Conservation (phyloP, 345 rosid genomes). For the Sonneratia alba region DNA sequence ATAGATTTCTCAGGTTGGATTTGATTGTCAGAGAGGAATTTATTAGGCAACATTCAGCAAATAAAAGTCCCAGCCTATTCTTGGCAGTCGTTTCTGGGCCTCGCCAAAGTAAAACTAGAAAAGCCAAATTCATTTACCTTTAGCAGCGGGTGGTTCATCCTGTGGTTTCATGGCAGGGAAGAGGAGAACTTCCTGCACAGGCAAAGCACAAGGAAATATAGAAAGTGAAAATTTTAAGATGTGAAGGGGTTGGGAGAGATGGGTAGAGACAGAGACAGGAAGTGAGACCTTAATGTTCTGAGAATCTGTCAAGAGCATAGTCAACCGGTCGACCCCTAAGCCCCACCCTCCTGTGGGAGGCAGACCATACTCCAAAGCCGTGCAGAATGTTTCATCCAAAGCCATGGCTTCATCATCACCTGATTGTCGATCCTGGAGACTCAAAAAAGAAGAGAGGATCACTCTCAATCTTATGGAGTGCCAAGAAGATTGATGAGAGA, state of each 20-base stretch:
- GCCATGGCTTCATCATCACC: slow-evolving; percentile 99
- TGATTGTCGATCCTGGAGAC: slow-evolving; percentile 64
- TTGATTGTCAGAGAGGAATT: background rate
- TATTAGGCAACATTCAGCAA: background rate
- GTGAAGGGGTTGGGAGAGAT: background rate
- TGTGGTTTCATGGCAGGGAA: slow-evolving; percentile 99
- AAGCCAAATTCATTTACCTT: slow-evolving; percentile 26
- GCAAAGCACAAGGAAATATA: slow-evolving; percentile 3
- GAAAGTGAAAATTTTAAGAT: background rate
- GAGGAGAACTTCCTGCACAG: slow-evolving; percentile 78
- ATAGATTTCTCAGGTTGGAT: background rate
- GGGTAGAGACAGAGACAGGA: background rate
- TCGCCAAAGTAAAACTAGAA: background rate
- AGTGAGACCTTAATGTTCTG: slow-evolving; percentile 71
- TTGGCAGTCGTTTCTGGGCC: background rate
- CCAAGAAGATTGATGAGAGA: background rate
- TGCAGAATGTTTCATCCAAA: slow-evolving; percentile 82
- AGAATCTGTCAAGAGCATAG: slow-evolving; percentile 89
- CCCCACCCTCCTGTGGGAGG: slow-evolving; percentile 99
- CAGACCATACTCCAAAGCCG: slow-evolving; percentile 77
- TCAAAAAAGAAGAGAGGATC: background rate
- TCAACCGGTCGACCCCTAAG: slow-evolving; percentile 72
- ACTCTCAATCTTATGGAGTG: background rate
- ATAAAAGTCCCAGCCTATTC: background rate
- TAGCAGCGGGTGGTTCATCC: slow-evolving; percentile 48